Percentiles rank a stretch among this genome's conserved stretches.
Evolutionary conservation across 805 yeast genomes (phyloP).

Genomic region (Saturnispora ahearnii): DNA sequence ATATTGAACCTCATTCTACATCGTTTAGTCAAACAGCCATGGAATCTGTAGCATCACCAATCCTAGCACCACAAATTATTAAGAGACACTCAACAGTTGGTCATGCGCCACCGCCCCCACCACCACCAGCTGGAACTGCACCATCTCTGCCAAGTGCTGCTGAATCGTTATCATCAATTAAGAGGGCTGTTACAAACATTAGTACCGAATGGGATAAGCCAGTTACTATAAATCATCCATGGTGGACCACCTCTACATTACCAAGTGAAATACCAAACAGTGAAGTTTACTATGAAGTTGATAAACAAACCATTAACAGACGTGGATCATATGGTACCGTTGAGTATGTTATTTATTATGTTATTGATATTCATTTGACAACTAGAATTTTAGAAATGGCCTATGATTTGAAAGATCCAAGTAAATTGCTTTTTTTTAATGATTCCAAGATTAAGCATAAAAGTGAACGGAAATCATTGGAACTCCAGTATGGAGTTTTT

Average conservation of each 20-base stretch:
- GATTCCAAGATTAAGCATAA: constrained; percentile 34
- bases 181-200: not conserved
- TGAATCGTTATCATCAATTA: not conserved
- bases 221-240: constrained; percentile 26
- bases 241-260: constrained; percentile 61
- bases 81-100: constrained; percentile 4
- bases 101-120: constrained; percentile 14
- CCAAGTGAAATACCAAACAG: constrained; percentile 43
- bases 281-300: constrained; percentile 58
- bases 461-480: constrained; percentile 35
- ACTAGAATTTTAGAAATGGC: constrained; percentile 52
- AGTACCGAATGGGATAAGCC: not conserved
- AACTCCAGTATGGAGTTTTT: constrained; percentile 37
- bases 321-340: constrained; percentile 42
- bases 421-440: constrained; percentile 35
- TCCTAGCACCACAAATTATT: constrained; percentile 2
- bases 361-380: constrained; percentile 65
- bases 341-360: constrained; percentile 54
- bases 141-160: not conserved
- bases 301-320: constrained; percentile 43
- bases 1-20: not conserved
- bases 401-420: constrained; percentile 48
- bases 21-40: not conserved
- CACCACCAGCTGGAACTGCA: constrained; percentile 18
- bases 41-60: not conserved